Percentiles rank a stretch among this genome's conserved stretches.
Evolutionary conservation across 73 alveolate species (phyloP).

Genomic region (Uronychia setigera): DNA sequence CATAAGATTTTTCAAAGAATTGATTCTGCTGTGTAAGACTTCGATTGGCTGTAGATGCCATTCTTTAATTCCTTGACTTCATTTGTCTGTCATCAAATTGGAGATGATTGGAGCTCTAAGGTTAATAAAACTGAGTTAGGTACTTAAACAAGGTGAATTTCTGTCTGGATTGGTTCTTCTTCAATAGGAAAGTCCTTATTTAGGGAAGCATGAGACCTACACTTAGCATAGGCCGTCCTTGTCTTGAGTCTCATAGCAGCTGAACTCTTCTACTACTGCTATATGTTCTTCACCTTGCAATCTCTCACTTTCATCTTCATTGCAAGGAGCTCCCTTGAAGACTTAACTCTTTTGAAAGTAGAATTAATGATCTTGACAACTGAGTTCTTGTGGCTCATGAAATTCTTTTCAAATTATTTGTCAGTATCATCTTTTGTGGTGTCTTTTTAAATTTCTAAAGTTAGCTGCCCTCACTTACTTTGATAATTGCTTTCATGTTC

Average conservation of each 20-base stretch:
- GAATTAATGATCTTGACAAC: conserved; percentile 27
- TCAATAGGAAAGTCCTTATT: neutral
- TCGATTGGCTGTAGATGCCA: no score
- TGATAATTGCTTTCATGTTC: no score
- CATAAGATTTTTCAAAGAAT: no score
- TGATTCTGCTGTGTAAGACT: no score
- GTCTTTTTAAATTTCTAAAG: no score
- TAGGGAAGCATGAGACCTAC: neutral
- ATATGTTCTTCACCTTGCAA: neutral
- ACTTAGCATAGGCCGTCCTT: conserved; percentile 12
- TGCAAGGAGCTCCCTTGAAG: conserved; percentile 4
- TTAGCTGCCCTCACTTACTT: no score
- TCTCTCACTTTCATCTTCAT: conserved; percentile 10
- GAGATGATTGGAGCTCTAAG: neutral
- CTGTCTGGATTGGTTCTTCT: neutral
- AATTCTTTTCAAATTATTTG: conserved; percentile 9
- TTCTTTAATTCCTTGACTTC: neutral
- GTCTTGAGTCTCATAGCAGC: no score
- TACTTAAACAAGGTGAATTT: neutral
- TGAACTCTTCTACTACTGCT: no score
- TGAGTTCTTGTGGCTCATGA: conserved; percentile 28
- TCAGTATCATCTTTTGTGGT: no score
- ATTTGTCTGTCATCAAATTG: neutral
- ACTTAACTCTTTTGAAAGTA: conserved; percentile 25
- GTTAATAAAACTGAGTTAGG: neutral